Conservation (phyloP, 176 grass and related monocot genomes). For the Oryza glaberrima region DNA sequence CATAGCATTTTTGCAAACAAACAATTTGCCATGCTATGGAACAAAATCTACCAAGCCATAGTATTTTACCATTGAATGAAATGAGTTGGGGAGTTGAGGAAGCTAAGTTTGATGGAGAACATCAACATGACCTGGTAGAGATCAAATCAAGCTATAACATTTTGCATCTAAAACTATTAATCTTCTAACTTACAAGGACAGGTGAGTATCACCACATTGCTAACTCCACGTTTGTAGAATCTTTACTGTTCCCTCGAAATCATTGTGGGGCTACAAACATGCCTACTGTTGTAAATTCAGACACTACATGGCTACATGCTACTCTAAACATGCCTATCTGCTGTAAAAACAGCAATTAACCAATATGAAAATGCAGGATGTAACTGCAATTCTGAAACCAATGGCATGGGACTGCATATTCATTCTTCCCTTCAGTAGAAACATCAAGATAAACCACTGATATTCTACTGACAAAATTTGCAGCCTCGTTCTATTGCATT, state of each 20-base stretch:
- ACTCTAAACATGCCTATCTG: neutral
- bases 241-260: neutral
- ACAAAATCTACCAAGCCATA: neutral
- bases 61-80: neutral
- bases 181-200: neutral
- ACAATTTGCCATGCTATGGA: neutral
- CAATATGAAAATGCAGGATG: neutral
- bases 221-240: neutral
- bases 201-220: neutral
- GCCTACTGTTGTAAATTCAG: neutral
- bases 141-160: neutral
- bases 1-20: neutral
- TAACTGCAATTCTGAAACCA: neutral
- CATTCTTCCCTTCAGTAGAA: neutral
- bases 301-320: neutral
- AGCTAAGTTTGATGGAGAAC: neutral
- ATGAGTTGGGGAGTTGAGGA: neutral
- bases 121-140: neutral
- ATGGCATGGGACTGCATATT: neutral
- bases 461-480: no score
- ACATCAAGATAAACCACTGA: no score
- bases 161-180: neutral
- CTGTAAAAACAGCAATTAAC: neutral
- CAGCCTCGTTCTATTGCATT: no score
- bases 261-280: neutral